Evolutionary conservation across 1,284 basidiomycete genomes (phyloP), one percentile per base, ranked within the genome.

Genomic region (Sanghuangporus weigelae): DNA sequence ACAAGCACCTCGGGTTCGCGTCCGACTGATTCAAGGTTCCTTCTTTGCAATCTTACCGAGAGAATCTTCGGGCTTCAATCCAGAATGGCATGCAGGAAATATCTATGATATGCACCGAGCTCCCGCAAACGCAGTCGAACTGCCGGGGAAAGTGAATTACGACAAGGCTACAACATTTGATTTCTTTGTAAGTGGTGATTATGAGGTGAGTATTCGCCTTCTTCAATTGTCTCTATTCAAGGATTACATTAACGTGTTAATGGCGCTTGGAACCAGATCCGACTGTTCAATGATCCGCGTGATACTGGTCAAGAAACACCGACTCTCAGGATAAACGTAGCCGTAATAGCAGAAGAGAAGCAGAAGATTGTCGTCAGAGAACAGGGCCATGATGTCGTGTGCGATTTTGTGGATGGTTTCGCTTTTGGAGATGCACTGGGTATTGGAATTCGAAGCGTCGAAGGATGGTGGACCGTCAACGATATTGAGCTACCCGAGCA

Each of bases 241-340:
- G n/a, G 51, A 50, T 5, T 19, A 16, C 50, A 64, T 21, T 66
- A 38, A 56, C 16, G 6, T 36, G 38, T 36, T 11, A 16, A 26
- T 38, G 35, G 12, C 19, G 26, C 26, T 44, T 39, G 61, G 40
- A 57, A 11, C 35, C 67, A 92, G 89, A 91, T 93, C 64, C 77
- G 90, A 63, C 77, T 93, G 19, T 93, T 93, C 70, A 91, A 90
- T 8, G 89, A 90, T 70, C 89, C 90, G 1, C 73, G 69, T 44
- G 73, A 72, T 16, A 68, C 74, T 35, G 74, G 74, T 4, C 76
- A 72, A 14, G 73, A 79, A 1, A 66, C 76, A 10, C 87, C 90
- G 0, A 75, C 79, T 11, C 77, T 88, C 11, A 61, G 63, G 76
- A 74, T 7, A 67, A 90, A 49, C 71, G 71, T 73, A 75, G 11